Base-by-base conservation (phyloP, 768 basidiomycete genomes). In the Tricholoma hemisulphureum region DNA sequence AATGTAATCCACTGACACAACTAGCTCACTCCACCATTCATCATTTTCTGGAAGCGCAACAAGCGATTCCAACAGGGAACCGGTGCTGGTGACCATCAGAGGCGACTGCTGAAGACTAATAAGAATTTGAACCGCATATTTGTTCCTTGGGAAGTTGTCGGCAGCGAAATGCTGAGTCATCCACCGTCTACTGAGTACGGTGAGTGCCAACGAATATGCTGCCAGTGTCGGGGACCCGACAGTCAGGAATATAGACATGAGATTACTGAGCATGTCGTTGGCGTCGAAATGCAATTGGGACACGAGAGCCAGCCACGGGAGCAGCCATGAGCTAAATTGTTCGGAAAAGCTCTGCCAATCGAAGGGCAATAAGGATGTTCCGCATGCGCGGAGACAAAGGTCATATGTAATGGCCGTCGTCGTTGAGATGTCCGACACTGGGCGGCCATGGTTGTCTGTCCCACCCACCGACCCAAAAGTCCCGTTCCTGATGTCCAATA, bases 201-300 rank as follows among this genome's bases (percentile, higher is more conserved):
- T 6, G n/a, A n/a, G n/a, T n/a, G n/a, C n/a, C n/a, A n/a, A n/a
- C n/a, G n/a, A n/a, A n/a, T n/a, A n/a, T n/a, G 73, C 75, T 1
- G 80, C 77, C 3, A 81, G 73, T 2, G 65, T 64, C 0, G 80
- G 80, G 0, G 77, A 79, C 1, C 80, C 80, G 20, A 81, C 61
- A 1, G 77, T 73, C 31, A 81, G 66, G 6, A 81, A 13, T 16
- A 74, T 73, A 13, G 78, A 74, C 58, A 72, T 68, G 35, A 80
- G 63, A 53, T 81, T 79, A 16, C 77, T 76, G 16, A 69, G 58
- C 20, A 63, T 72, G 55, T 71, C 71, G 11, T 61, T 66, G 23
- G 75, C 70, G 10, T 79, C 79, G 23, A 79, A 82, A 0, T 79
- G 80, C 20, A 82, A 72, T 46, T 80, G 70, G n/a, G n/a, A n/a